Evolutionary conservation across 1,139 yeast species (phyloP).

Genomic region (Suhomyces choctaworum): DNA sequence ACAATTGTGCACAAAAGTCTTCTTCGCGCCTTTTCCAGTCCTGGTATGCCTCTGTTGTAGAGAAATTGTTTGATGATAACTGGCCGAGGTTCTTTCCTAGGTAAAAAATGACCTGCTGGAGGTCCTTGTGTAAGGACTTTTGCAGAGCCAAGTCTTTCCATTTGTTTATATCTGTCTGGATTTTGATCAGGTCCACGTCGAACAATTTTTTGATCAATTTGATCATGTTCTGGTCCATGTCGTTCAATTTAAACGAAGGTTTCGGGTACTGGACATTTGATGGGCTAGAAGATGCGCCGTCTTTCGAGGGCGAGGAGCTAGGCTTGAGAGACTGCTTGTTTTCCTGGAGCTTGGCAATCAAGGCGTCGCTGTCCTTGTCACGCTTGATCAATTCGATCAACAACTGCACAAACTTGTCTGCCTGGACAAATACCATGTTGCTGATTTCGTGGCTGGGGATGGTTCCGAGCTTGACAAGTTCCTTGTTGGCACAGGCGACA

Average conservation of each 20-base stretch:
- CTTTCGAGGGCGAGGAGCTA: constrained; percentile 7
- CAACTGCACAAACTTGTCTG: constrained; percentile 57
- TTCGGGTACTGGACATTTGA: constrained; percentile 26
- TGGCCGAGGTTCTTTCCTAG: constrained; percentile 44
- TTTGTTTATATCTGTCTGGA: constrained; percentile 53
- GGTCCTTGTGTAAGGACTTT: constrained; percentile 45
- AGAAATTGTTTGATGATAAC: constrained; percentile 44
- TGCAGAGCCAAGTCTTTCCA: constrained; percentile 46
- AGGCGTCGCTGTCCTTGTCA: constrained; percentile 40
- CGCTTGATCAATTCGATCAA: constrained; percentile 49
- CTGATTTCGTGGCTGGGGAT: constrained; percentile 42
- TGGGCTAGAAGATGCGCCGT: constrained; percentile 1
- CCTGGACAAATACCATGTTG: constrained; percentile 52
- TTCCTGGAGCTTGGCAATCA: constrained; percentile 45
- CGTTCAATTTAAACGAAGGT: constrained; percentile 52
- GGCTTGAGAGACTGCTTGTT: constrained; percentile 44
- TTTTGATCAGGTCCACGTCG: constrained; percentile 34
- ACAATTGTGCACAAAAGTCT: constrained; percentile 35
- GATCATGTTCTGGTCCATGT: constrained; percentile 47
- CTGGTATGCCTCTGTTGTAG: constrained; percentile 38
- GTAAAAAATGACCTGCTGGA: constrained; percentile 40
- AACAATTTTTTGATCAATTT: constrained; percentile 43
- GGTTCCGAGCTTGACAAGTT: constrained; percentile 52
- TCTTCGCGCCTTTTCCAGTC: constrained; percentile 55
- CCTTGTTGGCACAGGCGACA: constrained; percentile 64